These are phyloP conservation scores for Calycina marina DNA, from an alignment of 2,329 filamentous ascomycete species.

Conservation along the genomic window DNA sequence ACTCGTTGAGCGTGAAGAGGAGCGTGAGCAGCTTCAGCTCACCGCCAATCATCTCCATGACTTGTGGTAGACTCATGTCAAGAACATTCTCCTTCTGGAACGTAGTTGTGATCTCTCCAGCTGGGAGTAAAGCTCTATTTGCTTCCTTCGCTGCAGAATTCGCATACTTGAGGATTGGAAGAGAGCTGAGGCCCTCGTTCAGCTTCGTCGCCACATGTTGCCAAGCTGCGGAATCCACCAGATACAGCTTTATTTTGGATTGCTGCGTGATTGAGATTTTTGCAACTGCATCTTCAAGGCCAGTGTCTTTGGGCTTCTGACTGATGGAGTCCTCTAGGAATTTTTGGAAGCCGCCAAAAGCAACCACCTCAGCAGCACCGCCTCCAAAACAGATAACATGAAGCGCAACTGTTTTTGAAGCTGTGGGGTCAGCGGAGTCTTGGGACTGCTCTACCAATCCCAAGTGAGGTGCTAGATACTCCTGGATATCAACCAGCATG, in stretches of 20 bases:
- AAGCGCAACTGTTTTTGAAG: not conserved
- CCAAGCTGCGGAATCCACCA: conserved; percentile 82
- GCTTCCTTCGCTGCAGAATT: conserved; percentile 31
- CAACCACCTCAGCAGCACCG: conserved; percentile 49
- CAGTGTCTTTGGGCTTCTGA: no score
- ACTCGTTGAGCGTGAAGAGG: conserved; percentile 90
- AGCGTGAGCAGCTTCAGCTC: conserved; percentile 54
- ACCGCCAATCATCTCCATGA: conserved; percentile 19
- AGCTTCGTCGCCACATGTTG: conserved; percentile 43
- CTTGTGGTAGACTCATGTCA: conserved; percentile 22
- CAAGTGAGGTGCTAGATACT: no score
- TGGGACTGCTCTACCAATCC: not conserved
- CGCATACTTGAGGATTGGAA: conserved; percentile 35
- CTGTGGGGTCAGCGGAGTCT: conserved; percentile 1
- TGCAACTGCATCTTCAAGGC: conserved; percentile 5
- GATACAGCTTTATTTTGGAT: conserved; percentile 31
- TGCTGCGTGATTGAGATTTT: conserved; percentile 3
- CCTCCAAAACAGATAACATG: conserved; percentile 23
- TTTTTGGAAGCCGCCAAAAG: conserved; percentile 38
- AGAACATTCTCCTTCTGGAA: conserved; percentile 38
- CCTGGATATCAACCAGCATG: conserved; percentile 28
- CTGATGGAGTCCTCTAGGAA: conserved; percentile 22
- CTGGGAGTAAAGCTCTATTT: conserved; percentile 30
- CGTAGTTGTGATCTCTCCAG: conserved; percentile 25
- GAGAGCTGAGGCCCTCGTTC: conserved; percentile 35